Evolutionary conservation across 345 rosid species (phyloP), one percentile per base, ranked within the genome.

Genomic region (Hibiscus syriacus): DNA sequence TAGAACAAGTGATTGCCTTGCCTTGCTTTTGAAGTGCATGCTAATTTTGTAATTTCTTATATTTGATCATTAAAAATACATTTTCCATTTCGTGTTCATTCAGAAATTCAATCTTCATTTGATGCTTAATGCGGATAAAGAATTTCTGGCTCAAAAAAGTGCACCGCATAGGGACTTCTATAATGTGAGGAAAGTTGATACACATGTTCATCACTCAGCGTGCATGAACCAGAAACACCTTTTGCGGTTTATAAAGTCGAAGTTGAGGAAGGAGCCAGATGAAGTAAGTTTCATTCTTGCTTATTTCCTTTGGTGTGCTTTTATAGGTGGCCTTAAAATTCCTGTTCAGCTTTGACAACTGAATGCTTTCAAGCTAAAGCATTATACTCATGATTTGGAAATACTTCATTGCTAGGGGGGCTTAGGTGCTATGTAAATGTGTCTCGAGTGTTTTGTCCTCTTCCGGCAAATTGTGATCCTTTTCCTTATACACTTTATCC

Each of bases 1-100:
- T 94, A 70, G 98, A 94, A 82, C 99, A 94, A 73, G 99, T 90
- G 80, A 69, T 54, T 64, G 26, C 55, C 50, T 50, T 54, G 12
- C 43, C 22, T 25, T 50, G 53, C 36, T 46, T 1, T 3, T 48
- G 13, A 55, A 26, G 52, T 69, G 58, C 53, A 59, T 63, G 59
- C 14, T 66, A 58, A 46, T 49, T 73, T 61, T 72, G 6, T 48
- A 54, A 17, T 52, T 60, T 67, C 19, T 6, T 76, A 69, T 75
- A 55, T 10, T 16, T 52, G 34, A 25, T 39, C 30, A 17, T 20
- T 56, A n/a, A 34, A 50, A 32, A 6, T 52, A 29, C 9, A 5
- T 67, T 43, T 19, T 45, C 6, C 19, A 16, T 45, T 45, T 45
- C 14, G 19, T 13, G n/a, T 45, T 45, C 50, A 14, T 45, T 45